Evolutionary conservation across 768 basidiomycete genomes (phyloP).

Genomic region (Rhizopogon vulgaris): DNA sequence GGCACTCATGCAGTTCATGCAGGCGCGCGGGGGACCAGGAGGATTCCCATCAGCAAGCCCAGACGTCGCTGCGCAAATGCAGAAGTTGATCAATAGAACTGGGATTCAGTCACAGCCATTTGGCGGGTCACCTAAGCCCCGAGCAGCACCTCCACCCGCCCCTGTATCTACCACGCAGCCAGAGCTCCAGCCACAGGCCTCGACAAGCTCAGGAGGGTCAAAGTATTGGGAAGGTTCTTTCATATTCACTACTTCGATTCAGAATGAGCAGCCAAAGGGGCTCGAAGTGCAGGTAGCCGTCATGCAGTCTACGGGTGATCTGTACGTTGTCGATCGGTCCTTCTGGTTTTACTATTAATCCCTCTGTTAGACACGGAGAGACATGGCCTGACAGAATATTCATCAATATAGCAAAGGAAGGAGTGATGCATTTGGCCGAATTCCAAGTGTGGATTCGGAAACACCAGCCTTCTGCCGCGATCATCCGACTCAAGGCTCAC

Average conservation of each 20-base stretch:
- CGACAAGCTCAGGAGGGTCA: background rate
- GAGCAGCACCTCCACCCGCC: background rate
- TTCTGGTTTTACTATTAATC: constrained; percentile 1
- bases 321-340: constrained; percentile 26
- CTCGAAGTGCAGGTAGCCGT: constrained; percentile 29
- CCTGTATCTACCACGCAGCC: background rate
- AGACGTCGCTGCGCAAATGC: constrained; percentile 36
- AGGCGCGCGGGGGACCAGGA: constrained; percentile 17
- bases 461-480: constrained; percentile 24
- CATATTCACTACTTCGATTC: constrained; percentile 31
- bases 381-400: constrained; percentile 47
- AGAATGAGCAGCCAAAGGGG: constrained; percentile 24
- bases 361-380: constrained; percentile 36
- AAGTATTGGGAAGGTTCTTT: constrained; percentile 44
- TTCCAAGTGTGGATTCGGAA: constrained; percentile 44
- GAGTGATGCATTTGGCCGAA: constrained; percentile 31
- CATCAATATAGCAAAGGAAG: constrained; percentile 36
- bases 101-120: constrained; percentile 21
- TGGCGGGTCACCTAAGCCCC: constrained; percentile 10
- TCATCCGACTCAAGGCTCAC: constrained; percentile 36
- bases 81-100: constrained; percentile 43
- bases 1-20: constrained; percentile 21
- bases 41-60: constrained; percentile 3
- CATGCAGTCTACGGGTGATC: constrained; percentile 19
- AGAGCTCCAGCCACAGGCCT: background rate